phyloP scores from a whole-genome alignment of 768 basidiomycete genomes.

The Gymnopilus junonius region DNA sequence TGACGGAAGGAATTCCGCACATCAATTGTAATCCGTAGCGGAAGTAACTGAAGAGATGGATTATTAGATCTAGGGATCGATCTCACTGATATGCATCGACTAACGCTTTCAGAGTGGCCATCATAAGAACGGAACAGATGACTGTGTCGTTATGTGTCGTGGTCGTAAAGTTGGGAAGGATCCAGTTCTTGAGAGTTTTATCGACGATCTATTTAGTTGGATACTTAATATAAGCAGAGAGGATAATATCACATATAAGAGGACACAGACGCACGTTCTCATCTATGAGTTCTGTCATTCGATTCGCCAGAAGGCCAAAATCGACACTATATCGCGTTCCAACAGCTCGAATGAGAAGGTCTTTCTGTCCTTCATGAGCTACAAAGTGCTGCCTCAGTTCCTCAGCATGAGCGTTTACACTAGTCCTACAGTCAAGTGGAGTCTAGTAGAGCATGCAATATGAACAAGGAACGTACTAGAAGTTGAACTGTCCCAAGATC shows the following conservation, averaged over 20 bases:
- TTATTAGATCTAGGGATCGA: neutral
- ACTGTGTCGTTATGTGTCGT: slow-evolving; percentile 20
- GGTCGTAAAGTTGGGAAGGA: slow-evolving; percentile 19
- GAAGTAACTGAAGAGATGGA: slow-evolving; percentile 20
- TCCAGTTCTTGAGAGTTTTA: slow-evolving; percentile 19
- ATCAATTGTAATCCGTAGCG: slow-evolving; percentile 6
- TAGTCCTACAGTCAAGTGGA: neutral
- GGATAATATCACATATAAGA: neutral
- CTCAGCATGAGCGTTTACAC: slow-evolving; percentile 28
- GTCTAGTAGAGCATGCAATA: too few relatives aligned
- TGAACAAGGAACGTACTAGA: slow-evolving; percentile 26
- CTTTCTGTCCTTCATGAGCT: slow-evolving; percentile 35
- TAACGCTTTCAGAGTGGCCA: slow-evolving; percentile 20
- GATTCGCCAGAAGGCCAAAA: slow-evolving; percentile 31
- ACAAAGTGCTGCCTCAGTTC: slow-evolving; percentile 38
- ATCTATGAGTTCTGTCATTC: slow-evolving; percentile 29
- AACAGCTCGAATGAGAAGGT: slow-evolving; percentile 26
- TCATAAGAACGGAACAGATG: slow-evolving; percentile 21
- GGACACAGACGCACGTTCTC: slow-evolving; percentile 27
- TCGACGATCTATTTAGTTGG: slow-evolving; percentile 23
- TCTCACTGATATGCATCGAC: neutral
- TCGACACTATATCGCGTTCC: slow-evolving; percentile 29
- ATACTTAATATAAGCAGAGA: too few relatives aligned
- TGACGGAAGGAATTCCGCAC: slow-evolving; percentile 30
- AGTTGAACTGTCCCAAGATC: slow-evolving; percentile 37